A percentile compares a stretch with the other conserved stretches of the same genome.
phyloP scores from a whole-genome alignment of 169 alveolate species.

The Plasmodium adleri region DNA sequence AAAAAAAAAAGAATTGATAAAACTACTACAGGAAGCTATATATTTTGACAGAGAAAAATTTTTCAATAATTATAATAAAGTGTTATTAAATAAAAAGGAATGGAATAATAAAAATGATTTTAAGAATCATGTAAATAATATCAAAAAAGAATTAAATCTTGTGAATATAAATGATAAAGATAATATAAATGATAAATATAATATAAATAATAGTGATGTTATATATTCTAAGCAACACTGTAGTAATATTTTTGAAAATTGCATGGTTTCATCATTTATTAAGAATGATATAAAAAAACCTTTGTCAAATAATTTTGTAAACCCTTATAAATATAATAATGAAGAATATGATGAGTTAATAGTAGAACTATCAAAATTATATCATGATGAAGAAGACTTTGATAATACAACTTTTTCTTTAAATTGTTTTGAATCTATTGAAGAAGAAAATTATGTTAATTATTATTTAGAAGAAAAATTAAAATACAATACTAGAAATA shows the following conservation, averaged over 20 bases:
- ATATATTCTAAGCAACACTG: too few relatives aligned
- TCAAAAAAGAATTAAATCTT: neutral
- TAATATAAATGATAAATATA: neutral
- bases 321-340: conserved; percentile 56
- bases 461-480: neutral
- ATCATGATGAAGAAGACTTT: neutral
- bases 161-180: neutral
- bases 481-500: too few relatives aligned
- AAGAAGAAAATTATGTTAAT: conserved; percentile 15
- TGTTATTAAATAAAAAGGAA: conserved; percentile 14
- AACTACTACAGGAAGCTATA: conserved; percentile 42
- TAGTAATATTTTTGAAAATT: too few relatives aligned
- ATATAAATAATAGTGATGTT: neutral
- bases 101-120: neutral
- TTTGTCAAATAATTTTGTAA: neutral
- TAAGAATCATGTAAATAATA: neutral
- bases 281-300: too few relatives aligned
- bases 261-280: too few relatives aligned
- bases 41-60: conserved; percentile 36
- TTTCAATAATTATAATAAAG: conserved; percentile 47
- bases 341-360: conserved; percentile 67
- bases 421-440: neutral
- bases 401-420: neutral
- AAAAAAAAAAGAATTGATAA: conserved; percentile 51
- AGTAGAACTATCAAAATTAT: conserved; percentile 4